Percentiles rank a stretch among this genome's conserved stretches.
Evolutionary conservation across 2,329 filamentous ascomycete genomes (phyloP).

Genomic region (Colletotrichum sansevieriae): DNA sequence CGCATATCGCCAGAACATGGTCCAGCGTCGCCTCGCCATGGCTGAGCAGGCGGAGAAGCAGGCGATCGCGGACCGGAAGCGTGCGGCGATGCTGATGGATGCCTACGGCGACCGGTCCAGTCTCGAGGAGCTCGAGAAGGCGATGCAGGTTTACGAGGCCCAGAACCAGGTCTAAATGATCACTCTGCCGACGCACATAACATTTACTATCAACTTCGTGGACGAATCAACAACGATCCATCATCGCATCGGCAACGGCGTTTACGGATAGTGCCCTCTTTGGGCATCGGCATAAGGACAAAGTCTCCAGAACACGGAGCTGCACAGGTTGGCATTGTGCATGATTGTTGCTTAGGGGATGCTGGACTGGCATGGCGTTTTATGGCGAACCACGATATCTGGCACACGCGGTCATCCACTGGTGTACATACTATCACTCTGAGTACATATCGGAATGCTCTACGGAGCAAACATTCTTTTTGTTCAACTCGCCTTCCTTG

Average conservation of each 20-base stretch:
- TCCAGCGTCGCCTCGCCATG: slow-evolving; percentile 46
- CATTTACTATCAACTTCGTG: not conserved
- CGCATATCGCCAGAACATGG: slow-evolving; percentile 48
- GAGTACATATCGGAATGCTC: slow-evolving; percentile 11
- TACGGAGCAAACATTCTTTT: slow-evolving; percentile 1
- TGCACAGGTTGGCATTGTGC: slow-evolving; percentile 17
- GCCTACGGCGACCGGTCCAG: slow-evolving; percentile 65
- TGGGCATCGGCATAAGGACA: not conserved
- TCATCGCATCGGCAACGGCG: slow-evolving; percentile 31
- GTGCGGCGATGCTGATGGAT: slow-evolving; percentile 60
- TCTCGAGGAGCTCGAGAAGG: slow-evolving; percentile 62
- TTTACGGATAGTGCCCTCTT: slow-evolving; percentile 7
- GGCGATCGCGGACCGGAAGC: slow-evolving; percentile 51
- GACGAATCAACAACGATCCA: not conserved
- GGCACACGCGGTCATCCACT: slow-evolving; percentile 16
- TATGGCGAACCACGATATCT: not conserved
- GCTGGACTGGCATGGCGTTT: slow-evolving; percentile 21
- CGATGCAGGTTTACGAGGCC: slow-evolving; percentile 60
- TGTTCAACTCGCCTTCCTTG: not conserved
- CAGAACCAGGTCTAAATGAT: slow-evolving; percentile 34
- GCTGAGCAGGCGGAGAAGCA: slow-evolving; percentile 51
- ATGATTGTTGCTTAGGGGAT: slow-evolving; percentile 10
- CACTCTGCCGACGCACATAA: not conserved
- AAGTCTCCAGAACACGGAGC: slow-evolving; percentile 10
- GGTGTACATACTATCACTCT: slow-evolving; percentile 18